Evolutionary conservation across 2,329 filamentous ascomycete genomes (phyloP).

Genomic region (Penicillium sp.): DNA sequence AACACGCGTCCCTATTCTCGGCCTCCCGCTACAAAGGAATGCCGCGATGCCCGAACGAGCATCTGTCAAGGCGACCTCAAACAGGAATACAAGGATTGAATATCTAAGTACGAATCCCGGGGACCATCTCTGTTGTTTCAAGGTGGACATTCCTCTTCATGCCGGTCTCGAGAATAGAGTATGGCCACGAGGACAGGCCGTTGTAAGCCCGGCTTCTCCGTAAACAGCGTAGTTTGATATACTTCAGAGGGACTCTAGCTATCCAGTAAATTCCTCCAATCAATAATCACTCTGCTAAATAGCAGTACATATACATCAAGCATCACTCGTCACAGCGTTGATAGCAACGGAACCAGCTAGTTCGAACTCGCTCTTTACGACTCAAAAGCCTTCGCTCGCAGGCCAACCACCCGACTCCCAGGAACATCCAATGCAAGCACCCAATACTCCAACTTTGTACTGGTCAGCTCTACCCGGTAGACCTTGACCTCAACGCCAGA

Average conservation of each 20-base stretch:
- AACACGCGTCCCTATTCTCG: conserved; percentile 33
- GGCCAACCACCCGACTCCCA: conserved; percentile 71
- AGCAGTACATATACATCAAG: not conserved
- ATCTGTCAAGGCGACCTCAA: conserved; percentile 15
- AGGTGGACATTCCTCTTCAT: not conserved
- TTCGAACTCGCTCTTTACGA: conserved; percentile 49
- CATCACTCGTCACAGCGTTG: not conserved
- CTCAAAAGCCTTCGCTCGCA: conserved; percentile 80
- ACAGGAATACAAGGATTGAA: not conserved
- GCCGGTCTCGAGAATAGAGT: not conserved
- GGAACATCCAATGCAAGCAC: conserved; percentile 69
- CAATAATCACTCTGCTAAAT: not conserved
- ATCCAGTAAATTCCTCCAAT: not conserved
- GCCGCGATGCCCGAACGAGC: conserved; percentile 10
- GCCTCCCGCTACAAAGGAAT: conserved; percentile 23
- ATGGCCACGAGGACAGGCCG: conserved; percentile 1
- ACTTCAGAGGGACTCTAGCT: not conserved
- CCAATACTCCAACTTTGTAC: conserved; percentile 77
- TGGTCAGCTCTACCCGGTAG: conserved; percentile 70
- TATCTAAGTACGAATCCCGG: not conserved
- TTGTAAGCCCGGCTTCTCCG: not conserved
- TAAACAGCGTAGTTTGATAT: not conserved
- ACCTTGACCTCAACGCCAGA: conserved; percentile 69
- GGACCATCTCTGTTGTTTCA: not conserved
- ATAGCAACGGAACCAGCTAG: not conserved